phyloP scores from a whole-genome alignment of 2,329 filamentous ascomycete species.

The Diplodia scrobiculata region DNA sequence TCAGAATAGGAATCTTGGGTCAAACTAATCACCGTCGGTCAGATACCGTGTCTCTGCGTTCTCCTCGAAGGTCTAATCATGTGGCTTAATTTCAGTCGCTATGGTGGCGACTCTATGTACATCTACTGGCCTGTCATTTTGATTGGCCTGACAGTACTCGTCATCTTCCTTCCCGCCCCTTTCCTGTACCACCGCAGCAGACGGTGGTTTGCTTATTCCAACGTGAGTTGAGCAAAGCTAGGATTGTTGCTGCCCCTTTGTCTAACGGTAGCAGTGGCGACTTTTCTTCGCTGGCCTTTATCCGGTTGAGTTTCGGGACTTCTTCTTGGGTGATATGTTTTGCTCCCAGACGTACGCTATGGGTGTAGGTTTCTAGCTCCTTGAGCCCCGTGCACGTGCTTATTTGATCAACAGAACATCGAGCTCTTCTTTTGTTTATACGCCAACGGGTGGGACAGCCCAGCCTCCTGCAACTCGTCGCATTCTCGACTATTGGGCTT shows the following conservation, averaged over 20 bases:
- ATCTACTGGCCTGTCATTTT: slow-evolving; percentile 85
- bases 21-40: slow-evolving; percentile 66
- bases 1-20: no score
- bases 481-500: slow-evolving; percentile 85
- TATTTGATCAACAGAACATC: slow-evolving; percentile 64
- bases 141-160: slow-evolving; percentile 65
- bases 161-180: slow-evolving; percentile 76
- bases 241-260: background rate
- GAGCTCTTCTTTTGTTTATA: slow-evolving; percentile 96
- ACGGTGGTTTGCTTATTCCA: slow-evolving; percentile 85
- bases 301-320: slow-evolving; percentile 94
- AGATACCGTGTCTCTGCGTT: slow-evolving; percentile 81
- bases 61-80: slow-evolving; percentile 75
- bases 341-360: slow-evolving; percentile 91
- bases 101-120: slow-evolving; percentile 68
- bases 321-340: slow-evolving; percentile 97
- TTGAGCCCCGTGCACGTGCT: slow-evolving; percentile 30
- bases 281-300: slow-evolving; percentile 82
- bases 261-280: slow-evolving; percentile 67
- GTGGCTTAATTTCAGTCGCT: slow-evolving; percentile 82
- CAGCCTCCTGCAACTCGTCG: slow-evolving; percentile 77
- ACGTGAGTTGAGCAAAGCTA: slow-evolving; percentile 59
- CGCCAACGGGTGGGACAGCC: slow-evolving; percentile 72
- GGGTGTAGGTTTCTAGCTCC: slow-evolving; percentile 62
- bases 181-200: slow-evolving; percentile 75